phyloP scores from a whole-genome alignment of 1,139 yeast genomes.

The Taiozyma onychis region DNA sequence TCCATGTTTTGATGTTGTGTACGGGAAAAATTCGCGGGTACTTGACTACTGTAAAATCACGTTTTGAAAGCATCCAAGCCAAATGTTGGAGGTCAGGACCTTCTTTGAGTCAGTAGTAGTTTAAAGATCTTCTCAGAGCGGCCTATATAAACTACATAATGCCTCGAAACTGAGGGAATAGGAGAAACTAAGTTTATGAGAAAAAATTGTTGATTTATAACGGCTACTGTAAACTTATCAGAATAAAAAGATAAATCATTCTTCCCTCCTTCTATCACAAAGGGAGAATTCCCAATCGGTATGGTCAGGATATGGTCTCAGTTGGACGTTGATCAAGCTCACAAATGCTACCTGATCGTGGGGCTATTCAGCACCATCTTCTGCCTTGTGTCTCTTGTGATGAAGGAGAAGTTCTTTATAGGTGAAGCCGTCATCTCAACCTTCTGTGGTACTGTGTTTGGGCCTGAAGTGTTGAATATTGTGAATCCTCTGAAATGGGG shows the following conservation, averaged over 20 bases:
- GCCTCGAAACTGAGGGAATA: too few relatives aligned
- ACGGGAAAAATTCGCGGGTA: not conserved
- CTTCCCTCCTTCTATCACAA: too few relatives aligned
- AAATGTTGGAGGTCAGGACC: too few relatives aligned
- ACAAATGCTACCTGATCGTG: constrained; percentile 78
- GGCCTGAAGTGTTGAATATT: constrained; percentile 25
- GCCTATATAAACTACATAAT: too few relatives aligned
- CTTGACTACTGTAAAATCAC: not conserved
- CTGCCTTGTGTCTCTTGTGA: constrained; percentile 23
- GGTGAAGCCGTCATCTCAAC: constrained; percentile 28
- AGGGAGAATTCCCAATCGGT: not conserved
- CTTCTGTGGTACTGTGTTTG: constrained; percentile 25
- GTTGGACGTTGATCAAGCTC: constrained; percentile 41
- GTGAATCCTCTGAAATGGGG: constrained; percentile 26
- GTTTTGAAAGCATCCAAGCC: not conserved
- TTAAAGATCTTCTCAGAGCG: too few relatives aligned
- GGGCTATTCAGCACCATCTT: constrained; percentile 65
- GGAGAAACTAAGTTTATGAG: too few relatives aligned
- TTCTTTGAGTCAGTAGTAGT: too few relatives aligned
- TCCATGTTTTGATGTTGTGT: not conserved
- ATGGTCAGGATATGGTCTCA: constrained; percentile 13
- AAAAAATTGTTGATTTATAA: too few relatives aligned
- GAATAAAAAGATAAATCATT: too few relatives aligned
- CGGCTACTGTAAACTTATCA: too few relatives aligned
- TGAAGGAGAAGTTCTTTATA: constrained; percentile 26